These are phyloP conservation scores for Erysiphe pulchra DNA, from an alignment of 2,329 filamentous ascomycete species.

Conservation along the genomic window DNA sequence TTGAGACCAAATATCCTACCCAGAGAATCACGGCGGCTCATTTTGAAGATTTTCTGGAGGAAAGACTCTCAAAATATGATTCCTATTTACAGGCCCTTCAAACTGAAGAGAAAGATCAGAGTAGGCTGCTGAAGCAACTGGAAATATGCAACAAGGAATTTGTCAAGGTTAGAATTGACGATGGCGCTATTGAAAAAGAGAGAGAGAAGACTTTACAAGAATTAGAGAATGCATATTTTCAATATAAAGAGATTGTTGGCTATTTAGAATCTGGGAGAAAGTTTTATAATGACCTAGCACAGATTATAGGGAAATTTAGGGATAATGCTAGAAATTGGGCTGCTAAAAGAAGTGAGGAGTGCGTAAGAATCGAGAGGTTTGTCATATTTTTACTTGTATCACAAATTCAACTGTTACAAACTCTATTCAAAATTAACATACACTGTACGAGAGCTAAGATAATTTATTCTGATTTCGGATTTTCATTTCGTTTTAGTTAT, in stretches of 20 bases:
- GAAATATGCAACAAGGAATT: slow-evolving; percentile 58
- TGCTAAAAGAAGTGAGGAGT: slow-evolving; percentile 57
- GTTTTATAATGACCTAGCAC: slow-evolving; percentile 89
- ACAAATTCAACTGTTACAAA: neutral
- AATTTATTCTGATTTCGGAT: too few species aligned
- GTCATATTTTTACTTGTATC: slow-evolving; percentile 9
- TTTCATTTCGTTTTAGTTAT: too few species aligned
- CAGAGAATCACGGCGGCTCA: slow-evolving; percentile 67
- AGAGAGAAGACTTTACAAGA: slow-evolving; percentile 69
- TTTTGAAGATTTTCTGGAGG: slow-evolving; percentile 78
- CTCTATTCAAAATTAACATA: neutral
- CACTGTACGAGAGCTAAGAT: neutral
- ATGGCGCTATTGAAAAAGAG: slow-evolving; percentile 34
- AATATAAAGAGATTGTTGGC: slow-evolving; percentile 85
- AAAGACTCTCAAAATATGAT: slow-evolving; percentile 59
- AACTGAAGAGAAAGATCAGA: slow-evolving; percentile 53
- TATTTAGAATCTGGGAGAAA: slow-evolving; percentile 80
- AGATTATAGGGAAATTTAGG: slow-evolving; percentile 62
- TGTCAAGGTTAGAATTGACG: slow-evolving; percentile 34
- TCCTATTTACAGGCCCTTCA: slow-evolving; percentile 44
- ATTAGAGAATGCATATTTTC: slow-evolving; percentile 75
- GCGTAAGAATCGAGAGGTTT: slow-evolving; percentile 51
- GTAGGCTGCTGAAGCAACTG: slow-evolving; percentile 40
- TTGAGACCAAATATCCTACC: slow-evolving; percentile 69
- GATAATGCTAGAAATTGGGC: slow-evolving; percentile 61